Conservation (phyloP, 306 rosid species). For the Quercus suber region DNA sequence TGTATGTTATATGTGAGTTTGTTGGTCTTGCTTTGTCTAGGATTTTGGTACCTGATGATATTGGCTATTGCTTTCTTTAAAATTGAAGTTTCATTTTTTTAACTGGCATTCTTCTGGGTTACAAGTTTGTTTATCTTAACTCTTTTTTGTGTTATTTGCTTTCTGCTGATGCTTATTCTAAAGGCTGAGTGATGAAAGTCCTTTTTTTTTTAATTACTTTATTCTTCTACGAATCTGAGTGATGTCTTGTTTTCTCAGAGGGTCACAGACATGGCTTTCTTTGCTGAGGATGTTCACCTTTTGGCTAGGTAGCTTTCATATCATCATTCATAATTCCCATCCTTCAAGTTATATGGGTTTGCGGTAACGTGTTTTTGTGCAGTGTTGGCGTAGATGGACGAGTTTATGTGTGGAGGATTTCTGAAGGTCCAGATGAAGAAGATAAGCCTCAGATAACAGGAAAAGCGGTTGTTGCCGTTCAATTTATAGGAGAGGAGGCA, state of each 20-base stretch:
- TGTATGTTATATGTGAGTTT: background rate
- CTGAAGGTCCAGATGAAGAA: constrained; percentile 96
- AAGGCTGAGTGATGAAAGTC: background rate
- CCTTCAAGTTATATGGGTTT: constrained; percentile 10
- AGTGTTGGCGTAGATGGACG: constrained; percentile 91
- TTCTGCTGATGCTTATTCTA: constrained; percentile 1
- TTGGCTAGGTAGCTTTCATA: constrained; percentile 74
- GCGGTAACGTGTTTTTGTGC: constrained; percentile 38
- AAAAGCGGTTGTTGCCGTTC: constrained; percentile 69
- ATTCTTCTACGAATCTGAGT: constrained; percentile 12
- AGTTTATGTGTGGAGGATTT: constrained; percentile 87
- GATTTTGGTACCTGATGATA: background rate
- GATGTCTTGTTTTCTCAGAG: constrained; percentile 55
- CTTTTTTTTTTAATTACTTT: constrained; percentile 5
- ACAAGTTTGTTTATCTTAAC: background rate
- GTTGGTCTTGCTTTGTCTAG: background rate
- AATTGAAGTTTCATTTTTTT: background rate
- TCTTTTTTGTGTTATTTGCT: background rate
- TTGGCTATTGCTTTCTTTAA: background rate
- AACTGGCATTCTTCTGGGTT: no score
- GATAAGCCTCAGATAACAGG: constrained; percentile 86
- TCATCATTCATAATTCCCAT: constrained; percentile 2
- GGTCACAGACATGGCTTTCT: constrained; percentile 98
- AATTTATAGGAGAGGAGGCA: constrained; percentile 71
- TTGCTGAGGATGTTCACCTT: constrained; percentile 98